A percentile compares a stretch with the other conserved stretches of the same genome.
Evolutionary conservation across 1,284 basidiomycete species (phyloP).

Genomic region (Trametes hirsuta): DNA sequence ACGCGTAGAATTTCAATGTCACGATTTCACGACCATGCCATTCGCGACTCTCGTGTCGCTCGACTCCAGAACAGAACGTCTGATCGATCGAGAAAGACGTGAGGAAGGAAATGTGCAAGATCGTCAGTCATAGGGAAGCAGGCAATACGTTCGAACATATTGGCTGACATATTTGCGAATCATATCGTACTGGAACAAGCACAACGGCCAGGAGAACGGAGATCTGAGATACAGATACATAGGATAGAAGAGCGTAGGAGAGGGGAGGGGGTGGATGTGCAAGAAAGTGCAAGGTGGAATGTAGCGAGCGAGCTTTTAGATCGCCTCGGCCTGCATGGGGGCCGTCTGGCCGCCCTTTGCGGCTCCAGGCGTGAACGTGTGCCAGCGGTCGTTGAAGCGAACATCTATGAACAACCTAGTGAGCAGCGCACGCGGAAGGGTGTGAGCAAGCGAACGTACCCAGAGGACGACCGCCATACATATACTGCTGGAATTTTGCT

Average conservation of each 20-base stretch:
- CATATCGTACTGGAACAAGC: slow-evolving; percentile 12
- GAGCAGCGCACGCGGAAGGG: background rate
- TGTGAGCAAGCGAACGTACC: slow-evolving; percentile 48
- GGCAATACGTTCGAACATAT: background rate
- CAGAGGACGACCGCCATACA: slow-evolving; percentile 89
- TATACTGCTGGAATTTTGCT: slow-evolving; percentile 91
- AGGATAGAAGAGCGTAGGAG: background rate
- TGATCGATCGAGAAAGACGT: too few relatives aligned
- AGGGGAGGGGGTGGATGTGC: background rate
- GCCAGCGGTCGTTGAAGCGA: slow-evolving; percentile 91
- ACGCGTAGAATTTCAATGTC: slow-evolving; percentile 1
- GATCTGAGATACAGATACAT: slow-evolving; percentile 18
- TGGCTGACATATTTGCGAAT: background rate
- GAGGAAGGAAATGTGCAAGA: too few relatives aligned
- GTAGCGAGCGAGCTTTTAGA: slow-evolving; percentile 5
- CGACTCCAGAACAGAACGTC: too few relatives aligned
- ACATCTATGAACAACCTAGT: slow-evolving; percentile 58
- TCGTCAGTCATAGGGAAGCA: background rate
- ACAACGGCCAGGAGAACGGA: background rate
- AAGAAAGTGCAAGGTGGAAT: background rate
- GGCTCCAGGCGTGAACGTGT: slow-evolving; percentile 83
- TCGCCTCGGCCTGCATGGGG: slow-evolving; percentile 34
- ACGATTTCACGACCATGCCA: background rate
- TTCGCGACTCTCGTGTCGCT: background rate
- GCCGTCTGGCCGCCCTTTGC: slow-evolving; percentile 80